Evolutionary conservation across 345 rosid genomes (phyloP).

Genomic region (Carallia pectinifolia): DNA sequence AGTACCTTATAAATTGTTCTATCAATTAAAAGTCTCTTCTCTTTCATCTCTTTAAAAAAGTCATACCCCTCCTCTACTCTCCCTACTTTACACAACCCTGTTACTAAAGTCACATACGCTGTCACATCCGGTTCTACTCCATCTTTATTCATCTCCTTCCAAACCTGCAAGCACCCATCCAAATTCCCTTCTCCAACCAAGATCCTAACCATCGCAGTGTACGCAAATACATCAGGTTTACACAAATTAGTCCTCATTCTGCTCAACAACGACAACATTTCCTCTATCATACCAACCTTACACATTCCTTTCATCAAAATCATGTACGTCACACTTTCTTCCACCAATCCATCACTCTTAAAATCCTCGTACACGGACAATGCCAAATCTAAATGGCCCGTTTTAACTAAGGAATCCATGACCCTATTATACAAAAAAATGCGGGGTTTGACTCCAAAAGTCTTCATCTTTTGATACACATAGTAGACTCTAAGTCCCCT

Average conservation of each 20-base stretch:
- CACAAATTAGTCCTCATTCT: constrained; percentile 67
- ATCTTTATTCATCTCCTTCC: constrained; percentile 83
- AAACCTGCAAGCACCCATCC: constrained; percentile 69
- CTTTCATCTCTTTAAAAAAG: constrained; percentile 77
- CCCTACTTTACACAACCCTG: constrained; percentile 63
- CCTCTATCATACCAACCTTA: constrained; percentile 57
- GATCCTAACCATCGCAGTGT: constrained; percentile 69
- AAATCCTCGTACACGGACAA: constrained; percentile 82
- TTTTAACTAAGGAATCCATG: constrained; percentile 67
- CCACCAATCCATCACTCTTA: constrained; percentile 59
- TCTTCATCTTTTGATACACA: constrained; percentile 89
- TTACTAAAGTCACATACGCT: constrained; percentile 69
- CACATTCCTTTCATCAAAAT: constrained; percentile 75
- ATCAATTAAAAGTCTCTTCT: constrained; percentile 63
- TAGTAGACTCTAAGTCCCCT: constrained; percentile 78
- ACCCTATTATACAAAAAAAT: constrained; percentile 74
- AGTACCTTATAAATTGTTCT: constrained; percentile 60
- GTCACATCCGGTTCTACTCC: constrained; percentile 74
- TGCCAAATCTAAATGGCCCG: constrained; percentile 66
- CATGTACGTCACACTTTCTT: constrained; percentile 78
- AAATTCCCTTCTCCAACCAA: constrained; percentile 61
- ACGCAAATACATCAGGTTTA: constrained; percentile 87
- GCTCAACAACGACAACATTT: constrained; percentile 58
- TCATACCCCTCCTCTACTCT: constrained; percentile 55
- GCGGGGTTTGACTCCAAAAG: constrained; percentile 64